A percentile compares a stretch with the other conserved stretches of the same genome.
Conservation (phyloP, 805 yeast genomes). For the Hyphopichia homilentoma region DNA sequence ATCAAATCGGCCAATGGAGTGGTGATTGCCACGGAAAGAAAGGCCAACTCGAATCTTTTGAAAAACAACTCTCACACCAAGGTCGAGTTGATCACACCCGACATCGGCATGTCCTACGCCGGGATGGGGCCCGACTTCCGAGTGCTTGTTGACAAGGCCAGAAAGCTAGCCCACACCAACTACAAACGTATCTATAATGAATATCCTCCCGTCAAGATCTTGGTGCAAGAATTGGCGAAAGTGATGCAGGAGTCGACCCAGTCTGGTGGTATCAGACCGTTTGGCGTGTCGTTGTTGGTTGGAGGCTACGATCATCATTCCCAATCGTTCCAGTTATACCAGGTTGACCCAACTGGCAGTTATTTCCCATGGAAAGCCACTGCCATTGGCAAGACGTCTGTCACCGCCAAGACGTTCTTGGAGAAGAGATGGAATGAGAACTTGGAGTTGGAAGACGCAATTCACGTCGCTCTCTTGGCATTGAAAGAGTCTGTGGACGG, state of each 20-base stretch:
- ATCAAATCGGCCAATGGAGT: conserved; percentile 93
- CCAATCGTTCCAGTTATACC: conserved; percentile 74
- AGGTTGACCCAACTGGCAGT: conserved; percentile 97
- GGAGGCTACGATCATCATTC: conserved; percentile 89
- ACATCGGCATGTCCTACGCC: conserved; percentile 92
- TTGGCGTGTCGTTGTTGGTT: conserved; percentile 88
- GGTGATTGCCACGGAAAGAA: conserved; percentile 94
- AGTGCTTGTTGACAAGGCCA: conserved; percentile 87
- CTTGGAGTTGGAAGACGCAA: conserved; percentile 95
- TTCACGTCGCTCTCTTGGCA: conserved; percentile 91
- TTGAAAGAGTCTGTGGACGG: conserved; percentile 97
- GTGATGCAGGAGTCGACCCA: conserved; percentile 99
- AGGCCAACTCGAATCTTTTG: conserved; percentile 73
- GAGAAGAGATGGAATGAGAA: conserved; percentile 99
- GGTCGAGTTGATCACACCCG: conserved; percentile 83
- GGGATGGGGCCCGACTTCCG: conserved; percentile 99
- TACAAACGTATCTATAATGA: conserved; percentile 93
- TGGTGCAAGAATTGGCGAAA: conserved; percentile 92
- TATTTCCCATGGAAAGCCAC: conserved; percentile 99
- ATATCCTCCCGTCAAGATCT: conserved; percentile 92
- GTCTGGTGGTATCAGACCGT: conserved; percentile 98
- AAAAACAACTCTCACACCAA: conserved; percentile 73
- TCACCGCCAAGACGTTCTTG: conserved; percentile 93
- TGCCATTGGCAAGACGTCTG: conserved; percentile 94
- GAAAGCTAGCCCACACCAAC: conserved; percentile 88